A percentile compares a stretch with the other conserved stretches of the same genome.
Conservation (phyloP, 129 eudicot species). For the Saposhnikovia divaricata region DNA sequence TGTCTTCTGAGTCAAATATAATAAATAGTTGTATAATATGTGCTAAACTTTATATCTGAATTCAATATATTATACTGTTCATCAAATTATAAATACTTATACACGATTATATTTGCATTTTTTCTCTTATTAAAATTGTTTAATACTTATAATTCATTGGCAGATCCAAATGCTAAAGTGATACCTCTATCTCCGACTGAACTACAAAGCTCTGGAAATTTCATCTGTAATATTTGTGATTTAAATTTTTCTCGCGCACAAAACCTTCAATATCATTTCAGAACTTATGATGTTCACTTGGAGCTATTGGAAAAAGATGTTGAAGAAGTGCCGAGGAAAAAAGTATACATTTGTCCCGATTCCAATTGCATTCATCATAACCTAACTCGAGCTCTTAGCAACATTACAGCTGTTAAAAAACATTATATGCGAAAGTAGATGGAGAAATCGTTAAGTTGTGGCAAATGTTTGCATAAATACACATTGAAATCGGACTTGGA, state of each 20-base stretch:
- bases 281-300: no score
- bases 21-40: no score
- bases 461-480: background rate
- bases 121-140: no score
- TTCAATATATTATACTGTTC: no score
- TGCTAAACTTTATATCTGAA: no score
- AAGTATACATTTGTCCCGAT: background rate
- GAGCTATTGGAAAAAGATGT: background rate
- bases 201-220: background rate
- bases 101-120: no score
- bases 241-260: background rate
- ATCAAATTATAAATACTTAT: no score
- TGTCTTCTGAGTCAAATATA: no score
- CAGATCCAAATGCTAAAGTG: background rate
- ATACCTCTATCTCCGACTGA: background rate
- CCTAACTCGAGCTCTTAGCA: background rate
- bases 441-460: background rate
- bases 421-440: background rate
- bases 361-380: background rate
- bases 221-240: background rate
- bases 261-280: background rate
- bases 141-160: no score
- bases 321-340: background rate
- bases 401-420: background rate
- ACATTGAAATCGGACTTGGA: background rate